Evolutionary conservation across 257 asterid species (phyloP), one percentile per base, ranked within the genome.

Genomic region (Hygrophila difformis): DNA sequence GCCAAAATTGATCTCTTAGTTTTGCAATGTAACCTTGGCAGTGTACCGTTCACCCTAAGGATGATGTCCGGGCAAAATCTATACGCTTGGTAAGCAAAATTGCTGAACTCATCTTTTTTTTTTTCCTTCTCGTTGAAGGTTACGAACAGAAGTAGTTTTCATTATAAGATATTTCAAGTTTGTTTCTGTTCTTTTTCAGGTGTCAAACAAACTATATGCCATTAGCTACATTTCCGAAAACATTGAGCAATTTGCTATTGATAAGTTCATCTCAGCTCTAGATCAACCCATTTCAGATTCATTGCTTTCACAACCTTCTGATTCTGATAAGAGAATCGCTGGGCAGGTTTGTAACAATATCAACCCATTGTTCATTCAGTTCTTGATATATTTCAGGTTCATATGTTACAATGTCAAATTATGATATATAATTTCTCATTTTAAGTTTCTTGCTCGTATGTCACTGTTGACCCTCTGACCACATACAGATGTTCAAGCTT

Each of bases 11-110:
- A 39, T 42, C 16, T 47, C 59, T 59, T 53, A 54, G 72, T 61
- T 52, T 39, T 50, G 37, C 49, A 31, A 34, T 62, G 69, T 40
- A 64, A 19, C 17, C 22, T 36, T 74, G 56, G 72, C 95, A 91
- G 99, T 86, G 99, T 76, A 82, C 95, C 47, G 65, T 78, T 62
- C 92, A 86, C 74, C 60, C 76, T 7, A 72, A 76, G 75, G 99
- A 91, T 50, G 93, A 82, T 44, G 69, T 91, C 54, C 87, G 94
- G 55, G 86, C 81, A 58, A 91, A 86, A 73, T 84, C 99, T 29
- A 86, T 86, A 49, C 94, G 94, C 62, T 78, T 91, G 88, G 99
- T 91, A 68, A 67, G 71, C 56, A 22, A 55, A 36, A 35, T 53
- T 41, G 37, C 61, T 44, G 39, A n/a, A n/a, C n/a, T n/a, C 41